Percentiles rank a stretch among this genome's conserved stretches.
Conservation (phyloP, 1,139 yeast genomes). For the Chernovozyma sophiae-reginae region DNA sequence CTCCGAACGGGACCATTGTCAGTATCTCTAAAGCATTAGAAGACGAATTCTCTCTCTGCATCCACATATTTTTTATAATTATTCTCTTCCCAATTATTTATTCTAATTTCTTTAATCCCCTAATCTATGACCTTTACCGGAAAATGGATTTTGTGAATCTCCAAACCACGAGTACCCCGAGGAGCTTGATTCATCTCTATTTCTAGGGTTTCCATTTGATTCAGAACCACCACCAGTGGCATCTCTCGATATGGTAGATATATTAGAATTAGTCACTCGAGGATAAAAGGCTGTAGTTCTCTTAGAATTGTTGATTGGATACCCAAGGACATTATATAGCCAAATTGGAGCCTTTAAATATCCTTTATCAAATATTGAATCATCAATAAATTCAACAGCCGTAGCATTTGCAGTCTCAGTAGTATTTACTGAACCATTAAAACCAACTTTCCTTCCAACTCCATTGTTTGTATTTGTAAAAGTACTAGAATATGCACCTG, state of each 20-base stretch:
- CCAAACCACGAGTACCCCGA: conserved; percentile 16
- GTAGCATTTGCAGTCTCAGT: background rate
- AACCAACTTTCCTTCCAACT: conserved; percentile 34
- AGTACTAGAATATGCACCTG: conserved; percentile 39
- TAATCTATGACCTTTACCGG: conserved; percentile 34
- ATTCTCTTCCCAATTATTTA: too few species aligned
- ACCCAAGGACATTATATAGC: conserved; percentile 29
- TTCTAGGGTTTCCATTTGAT: background rate
- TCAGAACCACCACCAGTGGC: conserved; percentile 1
- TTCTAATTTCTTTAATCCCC: conserved; percentile 21
- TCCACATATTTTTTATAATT: too few species aligned
- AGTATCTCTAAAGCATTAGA: too few species aligned
- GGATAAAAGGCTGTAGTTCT: conserved; percentile 29
- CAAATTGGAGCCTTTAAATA: conserved; percentile 41
- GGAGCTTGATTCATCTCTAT: background rate
- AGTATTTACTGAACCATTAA: background rate
- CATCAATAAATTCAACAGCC: conserved; percentile 22
- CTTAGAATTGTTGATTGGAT: conserved; percentile 24
- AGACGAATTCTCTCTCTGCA: too few species aligned
- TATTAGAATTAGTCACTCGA: background rate
- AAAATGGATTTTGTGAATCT: conserved; percentile 15
- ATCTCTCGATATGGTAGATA: background rate
- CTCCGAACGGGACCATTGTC: too few species aligned
- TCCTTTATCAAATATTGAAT: conserved; percentile 40
- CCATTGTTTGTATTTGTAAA: conserved; percentile 8